phyloP scores from a whole-genome alignment of 805 yeast genomes.

The Metahyphopichia silvanorum region DNA sequence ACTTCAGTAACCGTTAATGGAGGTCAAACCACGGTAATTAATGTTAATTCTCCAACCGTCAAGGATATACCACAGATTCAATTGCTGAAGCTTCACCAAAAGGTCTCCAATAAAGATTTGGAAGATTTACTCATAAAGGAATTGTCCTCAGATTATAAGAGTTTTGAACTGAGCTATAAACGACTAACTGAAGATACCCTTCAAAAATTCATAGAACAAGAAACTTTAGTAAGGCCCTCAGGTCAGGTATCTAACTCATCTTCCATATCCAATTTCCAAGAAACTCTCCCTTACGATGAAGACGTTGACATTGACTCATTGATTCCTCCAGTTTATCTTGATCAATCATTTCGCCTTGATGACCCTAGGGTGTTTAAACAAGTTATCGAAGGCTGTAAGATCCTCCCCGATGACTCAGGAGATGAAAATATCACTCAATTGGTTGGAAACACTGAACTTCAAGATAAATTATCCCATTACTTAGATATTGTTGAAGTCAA shows the following conservation, averaged over 20 bases:
- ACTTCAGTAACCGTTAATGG: slow-evolving; percentile 37
- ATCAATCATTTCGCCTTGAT: slow-evolving; percentile 71
- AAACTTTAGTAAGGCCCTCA: slow-evolving; percentile 5
- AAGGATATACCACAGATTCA: slow-evolving; percentile 83
- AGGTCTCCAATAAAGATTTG: slow-evolving; percentile 20
- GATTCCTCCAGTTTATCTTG: slow-evolving; percentile 71
- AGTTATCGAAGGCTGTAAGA: slow-evolving; percentile 61
- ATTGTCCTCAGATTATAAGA: slow-evolving; percentile 24
- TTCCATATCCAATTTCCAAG: slow-evolving; percentile 7
- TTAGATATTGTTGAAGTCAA: slow-evolving; percentile 82
- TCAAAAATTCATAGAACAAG: slow-evolving; percentile 21
- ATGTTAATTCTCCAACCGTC: slow-evolving; percentile 64
- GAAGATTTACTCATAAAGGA: slow-evolving; percentile 13
- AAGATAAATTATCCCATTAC: slow-evolving; percentile 76
- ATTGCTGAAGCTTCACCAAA: slow-evolving; percentile 33
- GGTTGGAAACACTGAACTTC: slow-evolving; percentile 55
- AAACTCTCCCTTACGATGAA: slow-evolving; percentile 3
- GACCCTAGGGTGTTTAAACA: slow-evolving; percentile 80
- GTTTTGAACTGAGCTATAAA: slow-evolving; percentile 37
- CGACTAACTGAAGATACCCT: slow-evolving; percentile 35
- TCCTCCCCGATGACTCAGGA: slow-evolving; percentile 28
- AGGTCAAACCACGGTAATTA: slow-evolving; percentile 39
- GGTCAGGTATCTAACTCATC: slow-evolving; percentile 6
- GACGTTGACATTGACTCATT: slow-evolving; percentile 1
- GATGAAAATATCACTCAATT: slow-evolving; percentile 25